phyloP scores from a whole-genome alignment of 129 eudicot genomes.

The Daucus carota region DH1_v3.0 NC_030387.2:32748001-32748500 shows the following conservation, averaged over 20 bases:
- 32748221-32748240: background rate
- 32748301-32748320: constrained; percentile 98
- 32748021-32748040: constrained; percentile 84
- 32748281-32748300: constrained; percentile 94
- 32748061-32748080: constrained; percentile 63
- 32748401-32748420: background rate
- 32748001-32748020: constrained; percentile 70
- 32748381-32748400: background rate
- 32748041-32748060: constrained; percentile 70
- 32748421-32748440: background rate
- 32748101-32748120: constrained; percentile 78
- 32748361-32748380: background rate
- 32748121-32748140: constrained; percentile 41
- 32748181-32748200: background rate
- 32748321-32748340: constrained; percentile 14
- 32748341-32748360: background rate
- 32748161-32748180: background rate
- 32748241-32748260: constrained; percentile 25
- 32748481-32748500: background rate
- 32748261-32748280: constrained; percentile 89
- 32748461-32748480: background rate
- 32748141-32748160: constrained; percentile 5
- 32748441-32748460: background rate
- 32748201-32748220: background rate
- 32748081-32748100: constrained; percentile 81